These are phyloP conservation scores for Schoenoplectus tabernaemontani DNA, from an alignment of 202 grass and related monocot genomes.

Conservation along the genomic window DNA sequence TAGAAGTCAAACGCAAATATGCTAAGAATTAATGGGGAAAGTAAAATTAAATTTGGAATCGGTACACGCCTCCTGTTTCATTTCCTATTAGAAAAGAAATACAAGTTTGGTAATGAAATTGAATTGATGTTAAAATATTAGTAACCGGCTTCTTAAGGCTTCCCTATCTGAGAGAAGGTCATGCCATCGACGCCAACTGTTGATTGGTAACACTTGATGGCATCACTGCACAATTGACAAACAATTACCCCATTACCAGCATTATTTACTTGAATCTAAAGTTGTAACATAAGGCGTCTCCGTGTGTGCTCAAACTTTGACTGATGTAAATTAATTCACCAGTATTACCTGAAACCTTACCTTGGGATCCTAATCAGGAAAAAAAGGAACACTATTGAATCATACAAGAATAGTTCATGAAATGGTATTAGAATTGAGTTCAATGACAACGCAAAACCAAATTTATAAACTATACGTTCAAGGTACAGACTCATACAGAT, in stretches of 20 bases:
- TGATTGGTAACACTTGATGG: neutral
- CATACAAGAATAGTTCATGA: slow-evolving; percentile 9
- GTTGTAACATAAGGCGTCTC: no score
- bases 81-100: neutral
- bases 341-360: neutral
- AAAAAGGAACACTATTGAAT: neutral
- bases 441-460: slow-evolving; percentile 15
- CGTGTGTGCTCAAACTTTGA: neutral
- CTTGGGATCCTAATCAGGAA: neutral
- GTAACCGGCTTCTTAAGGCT: neutral
- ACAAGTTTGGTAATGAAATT: neutral
- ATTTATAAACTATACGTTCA: slow-evolving; percentile 23
- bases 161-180: neutral
- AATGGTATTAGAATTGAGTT: neutral
- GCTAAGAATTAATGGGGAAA: no score
- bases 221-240: neutral
- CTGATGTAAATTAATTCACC: neutral
- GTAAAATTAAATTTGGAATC: no score
- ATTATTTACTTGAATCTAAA: neutral
- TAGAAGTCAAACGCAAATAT: no score
- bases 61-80: no score
- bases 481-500: slow-evolving; percentile 29
- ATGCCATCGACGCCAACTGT: neutral
- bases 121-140: neutral
- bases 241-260: neutral